Evolutionary conservation across 2,329 filamentous ascomycete genomes (phyloP).

Genomic region (Mycosphaerella sp.): DNA sequence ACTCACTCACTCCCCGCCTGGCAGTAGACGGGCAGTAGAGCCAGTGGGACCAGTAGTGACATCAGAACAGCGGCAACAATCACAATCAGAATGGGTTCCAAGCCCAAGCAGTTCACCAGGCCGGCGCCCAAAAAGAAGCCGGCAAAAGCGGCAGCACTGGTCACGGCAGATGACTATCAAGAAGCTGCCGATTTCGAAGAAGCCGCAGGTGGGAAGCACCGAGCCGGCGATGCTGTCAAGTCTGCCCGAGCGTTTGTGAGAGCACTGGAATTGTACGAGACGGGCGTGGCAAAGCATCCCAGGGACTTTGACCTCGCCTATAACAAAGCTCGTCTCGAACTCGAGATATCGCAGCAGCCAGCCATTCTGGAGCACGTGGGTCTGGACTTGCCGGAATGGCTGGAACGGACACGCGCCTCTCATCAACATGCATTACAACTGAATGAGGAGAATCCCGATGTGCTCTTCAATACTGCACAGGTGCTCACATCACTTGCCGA

Average conservation of each 20-base stretch:
- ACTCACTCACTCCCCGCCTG: background rate
- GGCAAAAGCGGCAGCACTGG: slow-evolving; percentile 38
- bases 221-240: slow-evolving; percentile 63
- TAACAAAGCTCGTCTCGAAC: slow-evolving; percentile 67
- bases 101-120: slow-evolving; percentile 28
- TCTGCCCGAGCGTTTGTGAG: slow-evolving; percentile 55
- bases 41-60: too few species aligned
- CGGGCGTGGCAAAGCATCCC: slow-evolving; percentile 56
- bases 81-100: slow-evolving; percentile 22
- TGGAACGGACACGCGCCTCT: slow-evolving; percentile 56
- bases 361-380: slow-evolving; percentile 55
- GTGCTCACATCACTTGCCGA: slow-evolving; percentile 62
- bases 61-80: too few species aligned
- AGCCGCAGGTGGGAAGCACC: slow-evolving; percentile 68
- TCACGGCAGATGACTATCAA: slow-evolving; percentile 62
- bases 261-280: slow-evolving; percentile 60
- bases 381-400: slow-evolving; percentile 46
- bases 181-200: slow-evolving; percentile 62
- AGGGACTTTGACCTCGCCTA: slow-evolving; percentile 64
- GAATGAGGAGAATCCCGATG: slow-evolving; percentile 58
- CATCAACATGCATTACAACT: slow-evolving; percentile 57
- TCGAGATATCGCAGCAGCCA: slow-evolving; percentile 62
- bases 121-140: slow-evolving; percentile 35
- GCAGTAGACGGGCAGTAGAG: too few species aligned
- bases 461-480: slow-evolving; percentile 66